Evolutionary conservation across 2,329 filamentous ascomycete genomes (phyloP).

Genomic region (Stylonectria norvegica): DNA sequence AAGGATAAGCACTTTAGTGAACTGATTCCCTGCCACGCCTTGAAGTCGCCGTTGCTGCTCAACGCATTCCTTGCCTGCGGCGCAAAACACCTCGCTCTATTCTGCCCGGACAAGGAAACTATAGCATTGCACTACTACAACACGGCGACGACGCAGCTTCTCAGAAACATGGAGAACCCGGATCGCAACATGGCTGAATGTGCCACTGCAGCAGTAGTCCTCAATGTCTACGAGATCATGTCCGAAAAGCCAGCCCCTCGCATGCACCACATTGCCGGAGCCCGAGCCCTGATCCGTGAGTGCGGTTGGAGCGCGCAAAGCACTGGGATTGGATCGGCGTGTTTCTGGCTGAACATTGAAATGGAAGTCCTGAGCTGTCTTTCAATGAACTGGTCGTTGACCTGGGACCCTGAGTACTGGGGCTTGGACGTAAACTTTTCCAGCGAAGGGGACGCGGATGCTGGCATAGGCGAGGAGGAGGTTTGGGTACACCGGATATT

Average conservation of each 20-base stretch:
- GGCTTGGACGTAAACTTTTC: constrained; percentile 70
- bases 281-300: constrained; percentile 80
- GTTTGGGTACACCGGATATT: constrained; percentile 85
- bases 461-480: constrained; percentile 63
- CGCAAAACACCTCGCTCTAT: constrained; percentile 72
- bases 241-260: constrained; percentile 71
- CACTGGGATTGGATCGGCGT: constrained; percentile 76
- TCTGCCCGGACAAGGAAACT: constrained; percentile 69
- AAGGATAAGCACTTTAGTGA: constrained; percentile 81
- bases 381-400: constrained; percentile 79
- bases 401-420: constrained; percentile 91
- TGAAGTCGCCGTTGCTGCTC: constrained; percentile 81
- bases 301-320: constrained; percentile 83
- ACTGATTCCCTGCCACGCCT: constrained; percentile 75
- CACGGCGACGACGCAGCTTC: constrained; percentile 73
- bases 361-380: constrained; percentile 89
- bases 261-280: constrained; percentile 88
- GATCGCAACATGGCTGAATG: constrained; percentile 81
- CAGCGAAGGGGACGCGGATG: constrained; percentile 44
- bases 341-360: constrained; percentile 90
- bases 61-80: constrained; percentile 89
- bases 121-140: constrained; percentile 83
- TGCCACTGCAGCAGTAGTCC: constrained; percentile 79
- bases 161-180: constrained; percentile 76
- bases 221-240: constrained; percentile 94